phyloP scores from a whole-genome alignment of 78 protist species.

The Dictyostelium citrinum region DNA sequence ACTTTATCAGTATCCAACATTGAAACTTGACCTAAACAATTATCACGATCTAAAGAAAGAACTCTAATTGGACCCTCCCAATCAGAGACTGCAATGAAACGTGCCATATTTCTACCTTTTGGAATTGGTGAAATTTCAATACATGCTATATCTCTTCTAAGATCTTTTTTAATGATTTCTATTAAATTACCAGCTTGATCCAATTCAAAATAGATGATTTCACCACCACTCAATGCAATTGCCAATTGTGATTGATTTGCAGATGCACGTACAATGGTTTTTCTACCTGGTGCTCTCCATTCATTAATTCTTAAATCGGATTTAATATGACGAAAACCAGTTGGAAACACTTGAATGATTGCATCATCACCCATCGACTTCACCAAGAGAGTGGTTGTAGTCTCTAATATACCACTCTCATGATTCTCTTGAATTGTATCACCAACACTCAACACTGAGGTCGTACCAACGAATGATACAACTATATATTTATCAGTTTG shows the following conservation, averaged over 20 bases:
- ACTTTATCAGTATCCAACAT: constrained; percentile 57
- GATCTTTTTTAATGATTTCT: constrained; percentile 83
- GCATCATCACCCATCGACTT: constrained; percentile 85
- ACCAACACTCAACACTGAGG: constrained; percentile 93
- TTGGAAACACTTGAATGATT: constrained; percentile 90
- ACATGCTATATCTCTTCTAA: constrained; percentile 80
- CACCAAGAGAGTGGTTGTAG: constrained; percentile 83
- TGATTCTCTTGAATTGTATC: constrained; percentile 91
- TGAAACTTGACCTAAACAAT: constrained; percentile 82
- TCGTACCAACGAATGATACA: constrained; percentile 90
- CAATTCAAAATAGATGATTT: constrained; percentile 96
- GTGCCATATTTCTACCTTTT: constrained; percentile 75
- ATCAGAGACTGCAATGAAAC: constrained; percentile 86
- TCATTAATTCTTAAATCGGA: constrained; percentile 87
- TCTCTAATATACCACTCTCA: constrained; percentile 90
- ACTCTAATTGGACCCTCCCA: constrained; percentile 89
- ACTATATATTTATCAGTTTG: constrained; percentile 88
- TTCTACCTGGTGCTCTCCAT: constrained; percentile 93
- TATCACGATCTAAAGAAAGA: constrained; percentile 90
- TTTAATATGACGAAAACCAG: constrained; percentile 91
- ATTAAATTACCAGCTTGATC: constrained; percentile 86
- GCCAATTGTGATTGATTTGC: constrained; percentile 87
- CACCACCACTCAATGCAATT: constrained; percentile 90
- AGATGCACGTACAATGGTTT: constrained; percentile 61
- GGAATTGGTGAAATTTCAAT: constrained; percentile 91